Conservation (phyloP, 169 alveolate species). For the Cryptosporidium baileyi region DNA sequence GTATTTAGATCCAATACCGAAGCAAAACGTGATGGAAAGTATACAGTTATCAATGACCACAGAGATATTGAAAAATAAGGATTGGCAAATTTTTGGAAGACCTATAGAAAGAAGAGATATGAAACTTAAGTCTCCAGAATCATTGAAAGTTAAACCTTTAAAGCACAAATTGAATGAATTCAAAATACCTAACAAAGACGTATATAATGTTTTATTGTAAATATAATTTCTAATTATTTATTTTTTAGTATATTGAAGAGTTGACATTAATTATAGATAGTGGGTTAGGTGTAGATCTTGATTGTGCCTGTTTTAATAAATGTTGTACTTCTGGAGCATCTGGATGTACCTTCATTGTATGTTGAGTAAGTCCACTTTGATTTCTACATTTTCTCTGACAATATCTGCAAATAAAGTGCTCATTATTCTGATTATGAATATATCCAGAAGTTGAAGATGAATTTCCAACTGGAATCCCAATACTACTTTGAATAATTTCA, state of each 20-base stretch:
- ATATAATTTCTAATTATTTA: background rate
- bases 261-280: slow-evolving; percentile 41
- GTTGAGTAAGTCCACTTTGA: slow-evolving; percentile 70
- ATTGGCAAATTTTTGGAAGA: slow-evolving; percentile 39
- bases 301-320: slow-evolving; percentile 62
- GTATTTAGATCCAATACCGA: slow-evolving; percentile 10
- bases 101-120: slow-evolving; percentile 23
- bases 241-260: background rate
- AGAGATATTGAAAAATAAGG: slow-evolving; percentile 14
- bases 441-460: slow-evolving; percentile 1
- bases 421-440: slow-evolving; percentile 36
- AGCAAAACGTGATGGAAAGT: slow-evolving; percentile 25
- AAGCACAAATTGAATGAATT: background rate
- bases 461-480: slow-evolving; percentile 20
- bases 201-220: slow-evolving; percentile 42
- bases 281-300: slow-evolving; percentile 58
- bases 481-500: background rate
- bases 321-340: slow-evolving; percentile 71
- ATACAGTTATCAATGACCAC: slow-evolving; percentile 58
- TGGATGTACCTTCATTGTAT: slow-evolving; percentile 68
- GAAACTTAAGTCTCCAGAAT: slow-evolving; percentile 7
- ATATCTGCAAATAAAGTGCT: slow-evolving; percentile 59
- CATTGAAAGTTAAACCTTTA: background rate
- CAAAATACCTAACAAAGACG: slow-evolving; percentile 10
- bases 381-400: slow-evolving; percentile 67